Base-by-base conservation (phyloP, 2,329 filamentous ascomycete genomes). In the Penicillium sp. region DNA sequence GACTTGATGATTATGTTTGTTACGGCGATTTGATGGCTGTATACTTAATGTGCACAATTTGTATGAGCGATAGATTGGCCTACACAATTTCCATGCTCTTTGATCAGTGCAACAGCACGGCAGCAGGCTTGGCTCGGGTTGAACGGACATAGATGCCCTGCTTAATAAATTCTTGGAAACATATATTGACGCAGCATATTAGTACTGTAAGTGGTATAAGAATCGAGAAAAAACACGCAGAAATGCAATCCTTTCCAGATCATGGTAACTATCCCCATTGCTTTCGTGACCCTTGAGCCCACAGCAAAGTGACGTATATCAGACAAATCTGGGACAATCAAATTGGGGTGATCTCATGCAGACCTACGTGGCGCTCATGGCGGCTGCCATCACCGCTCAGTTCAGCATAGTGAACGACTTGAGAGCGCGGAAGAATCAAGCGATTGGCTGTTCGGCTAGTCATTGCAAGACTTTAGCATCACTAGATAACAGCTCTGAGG, bases 41-140 rank as follows among this genome's bases (percentile, higher is more conserved):
- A 26, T n/a, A 9, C 36, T 32, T 10, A 13, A 13, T 32, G 41
- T 45, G 34, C 58, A 49, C 39, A 51, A 36, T 53, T 47, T 55
- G 41, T 42, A 56, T 44, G 41, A 56, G 49, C 53, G 45, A 63
- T 64, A 64, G 62, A 63, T 51, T 63, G 59, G 47, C 48, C 43
- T 54, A 53, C 53, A 54, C 59, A 59, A 50, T 57, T 53, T 32
- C 35, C 16, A 35, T 41, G 27, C 44, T 34, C 34, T 38, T 40
- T 47, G 23, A 53, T 51, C 29, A 29, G 29, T 32, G 48, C 30
- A 26, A 38, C 32, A 43, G 30, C 26, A 26, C 26, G 26, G 18
- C 34, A 44, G 11, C 7, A 18, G 23, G 46, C 35, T 39, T 34
- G 32, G n/a, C 50, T 32, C 23, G 32, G n/a, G n/a, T 27, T 32